Evolutionary conservation across 1,284 basidiomycete genomes (phyloP).

Genomic region (Melampsora larici-populina): DNA sequence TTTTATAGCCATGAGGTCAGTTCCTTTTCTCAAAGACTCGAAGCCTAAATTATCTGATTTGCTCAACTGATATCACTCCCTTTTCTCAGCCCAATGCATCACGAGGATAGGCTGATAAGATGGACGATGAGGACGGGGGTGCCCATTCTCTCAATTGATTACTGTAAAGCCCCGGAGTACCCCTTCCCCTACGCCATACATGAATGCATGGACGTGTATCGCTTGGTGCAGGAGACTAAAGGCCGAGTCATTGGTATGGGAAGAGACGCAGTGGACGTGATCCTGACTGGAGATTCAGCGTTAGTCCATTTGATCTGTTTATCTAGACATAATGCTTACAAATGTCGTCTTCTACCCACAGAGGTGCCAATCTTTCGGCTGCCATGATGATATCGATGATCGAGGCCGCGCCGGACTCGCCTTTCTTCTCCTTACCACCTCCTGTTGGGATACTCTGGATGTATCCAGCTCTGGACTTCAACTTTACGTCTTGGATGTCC

Average conservation of each 20-base stretch:
- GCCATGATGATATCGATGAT: constrained; percentile 48
- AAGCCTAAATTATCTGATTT: not conserved
- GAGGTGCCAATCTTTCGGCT: constrained; percentile 36
- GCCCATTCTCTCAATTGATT: constrained; percentile 82
- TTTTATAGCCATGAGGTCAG: constrained; percentile 76
- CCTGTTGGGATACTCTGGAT: constrained; percentile 78
- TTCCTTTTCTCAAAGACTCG: constrained; percentile 43
- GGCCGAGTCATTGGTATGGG: constrained; percentile 83
- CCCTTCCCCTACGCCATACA: constrained; percentile 93
- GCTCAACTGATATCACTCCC: not conserved
- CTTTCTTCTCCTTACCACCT: constrained; percentile 57
- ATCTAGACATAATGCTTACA: not conserved
- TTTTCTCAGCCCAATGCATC: constrained; percentile 70
- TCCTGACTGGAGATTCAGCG: constrained; percentile 88
- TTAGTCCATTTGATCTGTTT: constrained; percentile 57
- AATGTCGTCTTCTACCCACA: not conserved
- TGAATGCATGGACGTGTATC: constrained; percentile 86
- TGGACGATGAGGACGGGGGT: constrained; percentile 78
- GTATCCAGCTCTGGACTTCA: constrained; percentile 78
- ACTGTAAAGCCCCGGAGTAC: constrained; percentile 83
- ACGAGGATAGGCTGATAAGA: constrained; percentile 83
- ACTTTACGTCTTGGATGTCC: constrained; percentile 90
- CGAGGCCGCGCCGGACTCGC: constrained; percentile 53
- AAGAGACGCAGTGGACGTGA: constrained; percentile 64
- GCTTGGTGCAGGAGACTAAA: constrained; percentile 71